Evolutionary conservation across 352 stramenopile species (phyloP), one percentile per base, ranked within the genome.

Genomic region (Phytopythium oedochilum): DNA sequence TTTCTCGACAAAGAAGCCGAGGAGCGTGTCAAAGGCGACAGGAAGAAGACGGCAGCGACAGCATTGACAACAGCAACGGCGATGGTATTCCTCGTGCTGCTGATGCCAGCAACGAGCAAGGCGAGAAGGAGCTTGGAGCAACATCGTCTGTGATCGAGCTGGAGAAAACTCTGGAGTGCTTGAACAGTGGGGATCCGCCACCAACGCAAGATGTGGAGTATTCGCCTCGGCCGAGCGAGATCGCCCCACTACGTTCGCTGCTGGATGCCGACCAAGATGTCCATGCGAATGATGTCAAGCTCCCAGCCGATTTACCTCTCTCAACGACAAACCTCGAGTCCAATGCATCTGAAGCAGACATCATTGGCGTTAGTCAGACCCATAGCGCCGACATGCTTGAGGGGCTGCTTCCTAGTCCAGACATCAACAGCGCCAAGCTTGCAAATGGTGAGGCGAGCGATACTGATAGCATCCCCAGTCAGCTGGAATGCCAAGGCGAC

Each of bases 1-100:
- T 84, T 57, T 83, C 71, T 2, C 63, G 68, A 29, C 57, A 63
- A 28, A 48, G 28, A 18, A 51, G 45, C 10, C 14, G 18, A 17
- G 55, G 8, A 43, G 25, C 59, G 8, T 61, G 64, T 56, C 29
- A 47, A 18, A 26, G 43, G 46, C 48, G 55, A 61, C 32, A 35
- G 61, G 25, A 26, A 57, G 17, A n/a, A 17, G 29, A 38, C n/a
- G 18, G 43, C 52, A 53, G 58, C 11, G 5, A 17, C 26, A 28
- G 20, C 22, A 31, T 29, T 4, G 46, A n/a, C 20, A 17, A 28
- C 7, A 44, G n/a, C 6, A 44, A 9, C 8, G 20, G 17, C 20
- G 9, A 26, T n/a, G 9, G 20, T 5, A 34, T 31, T n/a, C 9
- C 23, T 11, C 20, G 9, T 25, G 36, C 10, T 20, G 3, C 25